Conservation (phyloP, 2,329 filamentous ascomycete genomes). For the Ophiocordyceps camponoti-leonardi region DNA sequence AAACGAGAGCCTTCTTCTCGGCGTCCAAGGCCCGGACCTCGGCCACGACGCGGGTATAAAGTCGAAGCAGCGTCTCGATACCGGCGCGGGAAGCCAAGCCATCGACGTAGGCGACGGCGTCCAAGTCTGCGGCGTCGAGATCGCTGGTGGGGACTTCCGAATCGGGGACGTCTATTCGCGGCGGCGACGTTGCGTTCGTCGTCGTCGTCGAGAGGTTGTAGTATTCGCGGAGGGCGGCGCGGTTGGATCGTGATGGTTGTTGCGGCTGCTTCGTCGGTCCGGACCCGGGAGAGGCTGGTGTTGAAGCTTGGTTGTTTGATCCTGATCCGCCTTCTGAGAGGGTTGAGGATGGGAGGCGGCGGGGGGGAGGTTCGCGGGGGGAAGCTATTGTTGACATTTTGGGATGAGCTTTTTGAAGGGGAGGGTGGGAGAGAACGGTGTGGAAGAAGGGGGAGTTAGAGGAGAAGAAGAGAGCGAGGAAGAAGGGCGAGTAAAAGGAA, state of each 20-base stretch:
- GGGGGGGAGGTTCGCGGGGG: slow-evolving; percentile 40
- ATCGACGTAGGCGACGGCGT: slow-evolving; percentile 51
- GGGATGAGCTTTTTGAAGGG: too few relatives aligned
- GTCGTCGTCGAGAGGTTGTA: slow-evolving; percentile 52
- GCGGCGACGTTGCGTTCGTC: slow-evolving; percentile 15
- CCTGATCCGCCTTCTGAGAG: slow-evolving; percentile 42
- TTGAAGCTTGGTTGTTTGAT: slow-evolving; percentile 30
- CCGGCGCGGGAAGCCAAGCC: slow-evolving; percentile 42
- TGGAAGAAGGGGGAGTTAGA: not conserved
- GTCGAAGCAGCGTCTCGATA: slow-evolving; percentile 49
- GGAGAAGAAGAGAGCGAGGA: not conserved
- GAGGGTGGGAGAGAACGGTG: too few relatives aligned
- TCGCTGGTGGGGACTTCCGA: slow-evolving; percentile 49
- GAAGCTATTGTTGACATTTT: slow-evolving; percentile 49
- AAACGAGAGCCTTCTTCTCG: slow-evolving; percentile 91
- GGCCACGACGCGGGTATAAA: slow-evolving; percentile 54
- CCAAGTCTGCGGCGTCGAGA: slow-evolving; percentile 58
- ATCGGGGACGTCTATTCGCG: slow-evolving; percentile 25
- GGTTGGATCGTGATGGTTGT: slow-evolving; percentile 37
- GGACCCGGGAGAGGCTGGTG: slow-evolving; percentile 67
- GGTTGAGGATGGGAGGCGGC: slow-evolving; percentile 38
- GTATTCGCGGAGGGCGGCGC: slow-evolving; percentile 80
- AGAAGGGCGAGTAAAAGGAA: too few relatives aligned
- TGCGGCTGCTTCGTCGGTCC: slow-evolving; percentile 14
- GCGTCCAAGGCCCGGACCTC: slow-evolving; percentile 85